These are phyloP conservation scores for Taphrina populina DNA, from an alignment of 1,139 yeast species.

Conservation along the genomic window DNA sequence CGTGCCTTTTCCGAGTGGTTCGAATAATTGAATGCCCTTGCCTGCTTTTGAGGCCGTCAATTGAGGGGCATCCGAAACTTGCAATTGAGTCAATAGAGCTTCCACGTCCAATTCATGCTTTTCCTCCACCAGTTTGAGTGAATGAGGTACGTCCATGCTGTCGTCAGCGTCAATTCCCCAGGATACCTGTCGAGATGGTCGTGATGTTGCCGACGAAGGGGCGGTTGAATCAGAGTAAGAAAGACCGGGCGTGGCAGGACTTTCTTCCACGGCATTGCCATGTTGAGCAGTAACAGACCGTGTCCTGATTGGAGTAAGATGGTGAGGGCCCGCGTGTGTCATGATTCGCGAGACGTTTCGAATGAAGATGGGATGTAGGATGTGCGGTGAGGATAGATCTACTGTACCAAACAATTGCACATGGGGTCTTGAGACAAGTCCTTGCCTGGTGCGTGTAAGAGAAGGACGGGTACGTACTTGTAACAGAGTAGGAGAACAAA, in stretches of 20 bases:
- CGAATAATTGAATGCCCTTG: background rate
- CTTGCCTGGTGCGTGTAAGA: too few species aligned
- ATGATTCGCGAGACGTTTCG: too few species aligned
- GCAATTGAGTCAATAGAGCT: background rate
- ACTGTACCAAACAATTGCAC: too few species aligned
- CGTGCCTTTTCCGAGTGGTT: constrained; percentile 10
- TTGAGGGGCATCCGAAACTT: background rate
- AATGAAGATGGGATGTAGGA: too few species aligned
- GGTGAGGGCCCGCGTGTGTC: too few species aligned
- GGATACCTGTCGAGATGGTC: constrained; percentile 9
- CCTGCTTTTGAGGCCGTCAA: background rate
- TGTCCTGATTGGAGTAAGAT: too few species aligned
- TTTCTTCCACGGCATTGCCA: background rate
- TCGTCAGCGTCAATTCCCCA: constrained; percentile 7
- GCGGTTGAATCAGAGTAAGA: constrained; percentile 12
- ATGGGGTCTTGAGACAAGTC: too few species aligned
- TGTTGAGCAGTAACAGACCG: constrained; percentile 1
- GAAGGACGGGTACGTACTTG: too few species aligned
- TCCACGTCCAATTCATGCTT: constrained; percentile 2
- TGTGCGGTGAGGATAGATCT: too few species aligned
- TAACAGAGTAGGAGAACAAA: too few species aligned
- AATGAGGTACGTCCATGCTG: constrained; percentile 8
- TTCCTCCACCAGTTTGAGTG: background rate
- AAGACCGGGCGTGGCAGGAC: constrained; percentile 13
- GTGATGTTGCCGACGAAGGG: constrained; percentile 9